These are phyloP conservation scores for Ananas comosus DNA, from an alignment of 176 grass and related monocot genomes.

Conservation along the genomic window DNA sequence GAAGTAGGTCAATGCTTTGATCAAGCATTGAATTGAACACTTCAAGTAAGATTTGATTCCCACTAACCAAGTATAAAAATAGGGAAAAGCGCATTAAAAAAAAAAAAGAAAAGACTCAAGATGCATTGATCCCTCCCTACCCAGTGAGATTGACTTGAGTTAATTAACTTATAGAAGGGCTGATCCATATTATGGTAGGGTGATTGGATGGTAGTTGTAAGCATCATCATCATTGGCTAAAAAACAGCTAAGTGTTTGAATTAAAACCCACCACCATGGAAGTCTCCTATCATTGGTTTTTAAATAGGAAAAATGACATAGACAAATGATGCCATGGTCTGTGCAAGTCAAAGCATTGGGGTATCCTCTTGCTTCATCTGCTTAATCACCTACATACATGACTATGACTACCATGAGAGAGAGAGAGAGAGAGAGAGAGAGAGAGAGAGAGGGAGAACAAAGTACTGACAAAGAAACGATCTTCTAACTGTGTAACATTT, in stretches of 20 bases:
- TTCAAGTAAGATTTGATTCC: conserved; percentile 32
- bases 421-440: conserved; percentile 1
- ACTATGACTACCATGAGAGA: background rate
- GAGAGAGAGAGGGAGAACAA: background rate
- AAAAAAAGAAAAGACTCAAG: conserved; percentile 16
- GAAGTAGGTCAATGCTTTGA: conserved; percentile 44
- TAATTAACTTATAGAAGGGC: background rate
- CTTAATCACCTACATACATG: conserved; percentile 22
- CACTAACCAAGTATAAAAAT: conserved; percentile 7
- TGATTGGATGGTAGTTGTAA: conserved; percentile 34
- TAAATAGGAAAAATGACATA: conserved; percentile 23
- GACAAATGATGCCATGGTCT: conserved; percentile 27
- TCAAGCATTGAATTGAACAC: conserved; percentile 34
- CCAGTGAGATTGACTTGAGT: background rate
- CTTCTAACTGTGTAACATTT: background rate
- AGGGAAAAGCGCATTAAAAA: conserved; percentile 7
- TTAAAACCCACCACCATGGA: conserved; percentile 25
- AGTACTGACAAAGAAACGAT: background rate
- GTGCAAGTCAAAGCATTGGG: conserved; percentile 34
- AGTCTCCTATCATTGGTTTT: conserved; percentile 17
- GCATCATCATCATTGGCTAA: conserved; percentile 8
- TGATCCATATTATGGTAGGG: conserved; percentile 13
- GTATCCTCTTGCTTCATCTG: conserved; percentile 18
- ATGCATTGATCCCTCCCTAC: conserved; percentile 21
- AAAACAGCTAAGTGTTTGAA: conserved; percentile 14